phyloP scores from a whole-genome alignment of 1,284 basidiomycete genomes.

The Cryptococcus wingfieldii region DNA sequence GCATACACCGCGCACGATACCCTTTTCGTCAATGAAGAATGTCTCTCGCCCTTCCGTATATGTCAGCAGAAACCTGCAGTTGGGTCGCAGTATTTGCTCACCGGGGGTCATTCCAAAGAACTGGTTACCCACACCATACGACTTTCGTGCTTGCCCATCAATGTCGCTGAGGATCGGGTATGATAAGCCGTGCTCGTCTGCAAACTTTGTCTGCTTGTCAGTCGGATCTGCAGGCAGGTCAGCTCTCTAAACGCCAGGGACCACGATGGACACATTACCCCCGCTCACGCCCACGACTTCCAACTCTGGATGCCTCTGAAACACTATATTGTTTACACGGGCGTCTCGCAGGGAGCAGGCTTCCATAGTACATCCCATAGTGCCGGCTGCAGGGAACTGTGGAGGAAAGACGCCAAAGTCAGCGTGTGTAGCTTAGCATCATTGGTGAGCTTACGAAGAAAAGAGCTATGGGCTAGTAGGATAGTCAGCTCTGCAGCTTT shows the following conservation, averaged over 20 bases:
- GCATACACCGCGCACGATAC: constrained; percentile 58
- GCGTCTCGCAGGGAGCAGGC: constrained; percentile 75
- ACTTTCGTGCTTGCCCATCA: constrained; percentile 59
- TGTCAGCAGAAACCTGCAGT: not conserved
- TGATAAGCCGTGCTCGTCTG: constrained; percentile 65
- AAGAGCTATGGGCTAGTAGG: constrained; percentile 55
- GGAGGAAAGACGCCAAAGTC: constrained; percentile 3
- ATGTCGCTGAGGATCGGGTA: constrained; percentile 71
- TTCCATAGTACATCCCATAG: constrained; percentile 70
- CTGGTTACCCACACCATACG: constrained; percentile 61
- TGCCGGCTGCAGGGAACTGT: constrained; percentile 50
- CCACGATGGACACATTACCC: constrained; percentile 11
- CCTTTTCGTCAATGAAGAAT: constrained; percentile 67
- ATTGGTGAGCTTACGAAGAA: constrained; percentile 56
- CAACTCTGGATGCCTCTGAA: constrained; percentile 58
- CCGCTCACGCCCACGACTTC: constrained; percentile 64
- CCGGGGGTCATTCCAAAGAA: constrained; percentile 60
- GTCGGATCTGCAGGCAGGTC: constrained; percentile 54
- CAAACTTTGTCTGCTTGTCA: constrained; percentile 66
- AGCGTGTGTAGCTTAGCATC: constrained; percentile 57
- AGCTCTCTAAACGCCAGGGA: not conserved
- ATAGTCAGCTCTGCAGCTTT: not conserved
- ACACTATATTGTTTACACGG: constrained; percentile 61
- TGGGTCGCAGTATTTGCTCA: constrained; percentile 12
- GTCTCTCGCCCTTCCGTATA: constrained; percentile 57